These are phyloP conservation scores for Diospyros kaki DNA, from an alignment of 148 eudicot genomes.

Conservation along the genomic window DNA sequence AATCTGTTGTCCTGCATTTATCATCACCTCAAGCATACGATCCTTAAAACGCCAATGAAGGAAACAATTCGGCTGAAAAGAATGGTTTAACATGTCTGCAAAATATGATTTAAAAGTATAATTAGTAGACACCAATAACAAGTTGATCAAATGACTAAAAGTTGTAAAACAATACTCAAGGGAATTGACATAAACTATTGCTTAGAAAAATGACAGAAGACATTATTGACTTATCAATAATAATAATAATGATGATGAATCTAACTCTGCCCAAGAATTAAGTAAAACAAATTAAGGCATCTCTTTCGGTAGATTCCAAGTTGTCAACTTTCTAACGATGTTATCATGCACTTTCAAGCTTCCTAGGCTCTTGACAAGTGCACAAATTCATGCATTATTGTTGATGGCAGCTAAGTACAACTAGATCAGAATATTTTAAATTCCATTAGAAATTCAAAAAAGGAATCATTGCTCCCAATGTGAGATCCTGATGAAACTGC, in stretches of 20 bases:
- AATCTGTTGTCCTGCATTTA: constrained; percentile 82
- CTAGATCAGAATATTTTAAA: background rate
- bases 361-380: background rate
- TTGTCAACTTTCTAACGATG: too few species aligned
- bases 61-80: constrained; percentile 93
- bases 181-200: constrained; percentile 4
- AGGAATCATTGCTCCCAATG: too few species aligned
- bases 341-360: background rate
- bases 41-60: constrained; percentile 99
- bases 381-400: background rate
- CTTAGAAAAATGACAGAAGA: background rate
- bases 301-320: too few species aligned
- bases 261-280: too few species aligned
- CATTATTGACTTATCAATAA: background rate
- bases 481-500: constrained; percentile 2
- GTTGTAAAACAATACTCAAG: background rate
- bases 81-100: constrained; percentile 96
- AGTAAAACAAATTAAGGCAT: too few species aligned
- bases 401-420: background rate
- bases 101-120: constrained; percentile 12
- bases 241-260: too few species aligned
- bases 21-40: constrained; percentile 98
- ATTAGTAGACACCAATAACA: background rate
- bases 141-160: background rate
- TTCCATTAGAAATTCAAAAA: background rate